phyloP scores from a whole-genome alignment of 2,329 filamentous ascomycete genomes.

The Orbilia brochopaga region DNA sequence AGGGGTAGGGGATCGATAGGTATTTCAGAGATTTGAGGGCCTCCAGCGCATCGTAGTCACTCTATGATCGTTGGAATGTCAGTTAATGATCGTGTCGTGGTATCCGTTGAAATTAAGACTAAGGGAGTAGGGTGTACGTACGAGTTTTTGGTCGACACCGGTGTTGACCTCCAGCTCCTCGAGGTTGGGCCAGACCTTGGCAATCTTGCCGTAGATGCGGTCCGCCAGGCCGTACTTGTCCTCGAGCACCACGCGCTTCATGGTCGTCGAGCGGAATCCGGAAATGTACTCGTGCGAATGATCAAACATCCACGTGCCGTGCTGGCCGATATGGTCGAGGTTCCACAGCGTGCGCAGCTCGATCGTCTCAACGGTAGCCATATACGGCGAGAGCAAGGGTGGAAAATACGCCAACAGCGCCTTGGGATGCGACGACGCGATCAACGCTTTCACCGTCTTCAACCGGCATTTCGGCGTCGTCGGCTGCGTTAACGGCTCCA shows the following conservation, averaged over 20 bases:
- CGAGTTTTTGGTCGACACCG: conserved; percentile 3
- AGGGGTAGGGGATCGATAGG: neutral
- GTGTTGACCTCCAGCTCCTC: conserved; percentile 29
- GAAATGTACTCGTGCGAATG: neutral
- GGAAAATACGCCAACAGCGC: neutral
- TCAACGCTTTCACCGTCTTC: conserved; percentile 24
- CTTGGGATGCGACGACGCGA: conserved; percentile 12
- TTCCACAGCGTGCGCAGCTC: conserved; percentile 19
- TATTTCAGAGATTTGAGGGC: neutral
- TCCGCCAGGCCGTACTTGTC: conserved; percentile 8
- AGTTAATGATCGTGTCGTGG: too few relatives aligned
- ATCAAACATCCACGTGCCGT: neutral
- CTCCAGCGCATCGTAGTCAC: neutral
- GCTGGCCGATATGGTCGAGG: neutral
- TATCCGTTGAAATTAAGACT: too few relatives aligned
- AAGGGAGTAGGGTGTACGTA: too few relatives aligned
- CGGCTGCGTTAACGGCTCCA: neutral
- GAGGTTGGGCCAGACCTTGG: conserved; percentile 17
- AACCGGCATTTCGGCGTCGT: neutral
- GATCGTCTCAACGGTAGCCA: conserved; percentile 4
- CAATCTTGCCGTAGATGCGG: neutral
- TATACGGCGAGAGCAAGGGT: conserved; percentile 7
- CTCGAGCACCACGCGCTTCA: conserved; percentile 12
- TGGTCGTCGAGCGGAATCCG: conserved; percentile 1
- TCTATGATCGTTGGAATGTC: neutral